phyloP scores from a whole-genome alignment of 1,284 basidiomycete genomes.

The Earliella scabrosa region DNA sequence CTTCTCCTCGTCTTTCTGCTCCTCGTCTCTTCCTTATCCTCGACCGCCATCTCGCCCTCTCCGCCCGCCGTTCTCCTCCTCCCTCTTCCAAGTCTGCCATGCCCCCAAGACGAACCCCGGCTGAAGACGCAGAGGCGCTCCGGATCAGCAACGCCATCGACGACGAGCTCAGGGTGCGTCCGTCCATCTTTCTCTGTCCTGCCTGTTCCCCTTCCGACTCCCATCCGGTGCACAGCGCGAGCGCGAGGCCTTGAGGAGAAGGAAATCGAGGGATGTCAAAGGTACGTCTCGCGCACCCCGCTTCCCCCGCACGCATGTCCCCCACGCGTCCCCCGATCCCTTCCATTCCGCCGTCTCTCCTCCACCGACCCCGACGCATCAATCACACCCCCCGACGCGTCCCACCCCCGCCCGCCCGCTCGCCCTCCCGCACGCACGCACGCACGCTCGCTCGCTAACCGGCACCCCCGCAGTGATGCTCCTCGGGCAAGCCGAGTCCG shows the following conservation, averaged over 20 bases:
- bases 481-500: slow-evolving; percentile 80
- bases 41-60: neutral
- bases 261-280: slow-evolving; percentile 63
- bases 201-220: neutral
- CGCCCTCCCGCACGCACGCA: neutral
- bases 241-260: slow-evolving; percentile 45
- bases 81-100: no score
- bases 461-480: slow-evolving; percentile 33
- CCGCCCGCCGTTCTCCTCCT: neutral
- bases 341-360: neutral
- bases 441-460: neutral
- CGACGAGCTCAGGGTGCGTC: slow-evolving; percentile 65
- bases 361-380: neutral
- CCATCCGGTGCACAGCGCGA: slow-evolving; percentile 59
- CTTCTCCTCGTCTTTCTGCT: slow-evolving; percentile 11
- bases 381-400: neutral
- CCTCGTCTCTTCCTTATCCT: neutral
- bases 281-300: slow-evolving; percentile 51
- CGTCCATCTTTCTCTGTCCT: neutral
- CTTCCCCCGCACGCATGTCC: no score
- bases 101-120: slow-evolving; percentile 26
- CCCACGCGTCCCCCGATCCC: neutral
- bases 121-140: slow-evolving; percentile 52
- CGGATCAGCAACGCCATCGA: slow-evolving; percentile 69
- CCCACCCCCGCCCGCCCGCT: neutral